Evolutionary conservation across 768 basidiomycete genomes (phyloP), one percentile per base, ranked within the genome.

Genomic region (Russula abietina): DNA sequence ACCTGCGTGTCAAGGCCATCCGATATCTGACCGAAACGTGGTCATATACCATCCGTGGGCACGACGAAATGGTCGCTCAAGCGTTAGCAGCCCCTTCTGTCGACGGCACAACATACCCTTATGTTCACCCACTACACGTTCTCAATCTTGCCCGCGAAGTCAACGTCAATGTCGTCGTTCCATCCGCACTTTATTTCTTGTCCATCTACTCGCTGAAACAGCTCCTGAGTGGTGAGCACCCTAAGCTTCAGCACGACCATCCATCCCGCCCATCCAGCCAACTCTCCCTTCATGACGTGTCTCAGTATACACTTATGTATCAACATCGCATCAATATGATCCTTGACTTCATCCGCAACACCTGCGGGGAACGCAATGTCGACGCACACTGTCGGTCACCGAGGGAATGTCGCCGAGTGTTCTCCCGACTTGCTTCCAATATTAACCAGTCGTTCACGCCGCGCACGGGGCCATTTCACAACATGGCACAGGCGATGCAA

Each of bases 181-280:
- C 83, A 2, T 78, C 81, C 10, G 79, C 77, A 10, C 59, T 83
- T 12, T 85, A 84, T 66, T 83, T 83, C 71, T 76, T 84, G n/a
- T 83, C 83, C 30, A 69, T 83, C 14, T 84, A 85, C 65, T 77
- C 78, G 6, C 73, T 85, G 38, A 70, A 74, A 45, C 80, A 81
- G 60, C 71, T 84, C 22, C 72, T 84, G 10, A 70, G 74, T 11
- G 79, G 65, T 17, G 79, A 83, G 56, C 83, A 84, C 65, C 79
- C 81, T 0, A 85, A 85, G 70, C 77, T 85, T 12, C 64, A 69
- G 43, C 66, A 78, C 39, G 69, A 77, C 28, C 80, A 83, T 67
- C 78, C 80, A 6, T 81, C 83, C 1, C 77, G 77, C 26, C 82
- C 82, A 1, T 78, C 80, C 6, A 78, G 79, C 6, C 66, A 71